Evolutionary conservation across 1,284 basidiomycete species (phyloP), one percentile per base, ranked within the genome.

Genomic region (Ganoderma lucidum): DNA sequence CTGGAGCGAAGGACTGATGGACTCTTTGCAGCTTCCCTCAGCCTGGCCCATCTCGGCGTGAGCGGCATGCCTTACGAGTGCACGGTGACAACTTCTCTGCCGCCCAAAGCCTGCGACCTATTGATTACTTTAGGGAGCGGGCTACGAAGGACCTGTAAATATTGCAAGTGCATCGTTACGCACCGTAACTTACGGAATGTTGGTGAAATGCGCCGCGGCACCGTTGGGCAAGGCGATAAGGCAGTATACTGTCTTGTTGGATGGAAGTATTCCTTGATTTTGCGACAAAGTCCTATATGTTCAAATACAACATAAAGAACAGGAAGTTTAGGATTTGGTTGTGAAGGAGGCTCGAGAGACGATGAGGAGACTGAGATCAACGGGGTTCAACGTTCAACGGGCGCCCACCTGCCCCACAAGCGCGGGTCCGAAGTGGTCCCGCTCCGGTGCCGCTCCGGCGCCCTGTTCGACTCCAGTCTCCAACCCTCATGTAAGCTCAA

Each of bases 401-500:
- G 62, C 48, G 45, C 48, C 17, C 62, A 14, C n/a, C 45, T n/a
- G 35, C 35, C 10, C 41, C 10, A 63, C 53, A 19, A 35, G 58
- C 58, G 67, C 55, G 32, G 39, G 35, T 32, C 37, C 48, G 48
- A 53, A 12, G 48, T 53, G 30, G 32, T 42, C 32, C 62, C 61
- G 53, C 45, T 45, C 41, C 66, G 66, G 63, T 17, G 55, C 67
- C 63, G 63, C 63, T 6, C 19, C 23, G 51, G 32, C 44, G 65
- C 45, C 65, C 42, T 60, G 9, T 42, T 67, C 62, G 53, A 67
- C 62, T 60, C 58, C 32, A 44, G 53, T 64, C 62, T 60, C 58
- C 32, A 44, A 64, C 67, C 64, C 48, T 41, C 67, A 68, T 68
- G 67, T 68, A 41, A 68, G 30, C 63, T 48, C 63, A 44, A n/a